Base-by-base conservation (phyloP, 495 filamentous ascomycete species). In the Trichoderma erinaceum region DNA sequence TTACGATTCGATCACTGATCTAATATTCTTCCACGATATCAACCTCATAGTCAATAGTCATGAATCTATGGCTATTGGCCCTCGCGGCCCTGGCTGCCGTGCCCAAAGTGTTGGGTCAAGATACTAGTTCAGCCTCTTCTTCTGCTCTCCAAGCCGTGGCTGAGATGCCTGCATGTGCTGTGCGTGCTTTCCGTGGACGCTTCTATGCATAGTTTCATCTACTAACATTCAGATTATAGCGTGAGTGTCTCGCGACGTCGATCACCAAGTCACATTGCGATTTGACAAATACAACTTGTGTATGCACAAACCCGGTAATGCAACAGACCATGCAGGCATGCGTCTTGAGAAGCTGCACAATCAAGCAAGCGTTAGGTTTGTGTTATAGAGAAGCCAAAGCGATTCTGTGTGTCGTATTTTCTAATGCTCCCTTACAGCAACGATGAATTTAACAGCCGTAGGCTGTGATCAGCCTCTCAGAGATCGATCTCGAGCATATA, bases 401-500 rank as follows among this genome's bases (percentile, higher is more conserved):
- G 2, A 10, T 38, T 43, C 16, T 12, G 0, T 8, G 0, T 64
- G 38, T 0, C 8, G 63, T 38, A 11, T 0, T 32, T 10, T 4
- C 64, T 69, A 66, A 66, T 21, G 29, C 15, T 52, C 2, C 6
- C 41, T 35, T 18, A 18, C 27, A 73, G 69, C 41, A 23, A 68
- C 67, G 15, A 66, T 69, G 43, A 73, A 70, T 65, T 23, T 70
- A 38, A 71, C 70, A 1, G 16, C 41, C 16, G 68, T 63, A 16
- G 44, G 27, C 12, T 74, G 72, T 27, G 68, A 35, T 7, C 66
- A 41, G 7, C 69, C 69, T 7, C 52, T 71, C 27, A 67, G 69
- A 35, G 67, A 67, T 29, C 16, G 35, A 32, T 66, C 64, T 2
- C 18, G 12, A 32, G 35, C 16, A 32, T 69, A 41, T 16, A 64